Base-by-base conservation (phyloP, 768 basidiomycete genomes). In the Tylopilus intermedius region DNA sequence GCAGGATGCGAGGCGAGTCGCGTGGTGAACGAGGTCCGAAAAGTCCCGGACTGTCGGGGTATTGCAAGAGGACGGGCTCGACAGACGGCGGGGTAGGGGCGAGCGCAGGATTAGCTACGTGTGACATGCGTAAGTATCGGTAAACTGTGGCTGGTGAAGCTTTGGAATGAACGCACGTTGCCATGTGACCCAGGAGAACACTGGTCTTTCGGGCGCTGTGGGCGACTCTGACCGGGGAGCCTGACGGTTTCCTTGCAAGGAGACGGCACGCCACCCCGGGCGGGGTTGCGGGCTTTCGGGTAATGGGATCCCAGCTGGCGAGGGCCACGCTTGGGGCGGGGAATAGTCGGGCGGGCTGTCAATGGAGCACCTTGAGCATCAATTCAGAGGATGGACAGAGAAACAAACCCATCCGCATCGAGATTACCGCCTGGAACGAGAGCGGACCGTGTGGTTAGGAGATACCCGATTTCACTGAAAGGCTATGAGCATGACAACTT, bases 141-240 rank as follows among this genome's bases (percentile, higher is more conserved):
- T 10, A 22, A 43, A 26, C 6, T 2, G 4, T 1, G 26, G 14
- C 24, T 24, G 5, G 14, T 27, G n/a, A 18, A 5, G 24, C 41
- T 11, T 38, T 14, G 33, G 46, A 45, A 30, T 3, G n/a, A 32
- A 75, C 81, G 65, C 58, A 84, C 83, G 81, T 64, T 73, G 79
- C 83, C 83, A 84, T 27, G 79, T 75, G n/a, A 71, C 71, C 83
- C 83, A 84, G 2, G 79, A 79, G 10, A 59, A 62, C 8, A 72
- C 66, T 32, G 61, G 65, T 51, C 77, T 69, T 14, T 11, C 37
- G 13, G 74, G 72, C 57, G 76, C 73, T 8, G 51, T 51, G 2
- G 30, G 30, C 8, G 67, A 66, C 5, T 68, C 66, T 2, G 72
- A 63, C 8, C 62, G 65, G 10, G 70, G 55, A 49, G 64, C 61